Conservation (phyloP, 305 asterid genomes). For the Ajuga reptans region DNA sequence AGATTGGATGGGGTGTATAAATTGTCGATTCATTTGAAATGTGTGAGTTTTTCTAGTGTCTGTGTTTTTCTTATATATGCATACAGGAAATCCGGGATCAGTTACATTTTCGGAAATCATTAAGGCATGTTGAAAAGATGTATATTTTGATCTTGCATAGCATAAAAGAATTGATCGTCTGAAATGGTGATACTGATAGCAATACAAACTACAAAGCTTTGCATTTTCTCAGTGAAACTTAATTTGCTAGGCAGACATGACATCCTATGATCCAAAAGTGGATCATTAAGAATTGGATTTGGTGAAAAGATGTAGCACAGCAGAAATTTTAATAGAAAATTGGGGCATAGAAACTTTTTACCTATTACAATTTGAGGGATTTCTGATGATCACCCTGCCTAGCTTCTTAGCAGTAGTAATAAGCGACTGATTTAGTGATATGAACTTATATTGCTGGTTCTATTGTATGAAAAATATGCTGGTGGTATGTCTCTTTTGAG, state of each 20-base stretch:
- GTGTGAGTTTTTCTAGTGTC: neutral
- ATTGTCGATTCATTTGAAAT: neutral
- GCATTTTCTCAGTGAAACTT: constrained; percentile 1
- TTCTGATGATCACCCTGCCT: neutral
- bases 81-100: neutral
- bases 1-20: neutral
- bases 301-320: constrained; percentile 5
- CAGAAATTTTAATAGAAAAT: neutral
- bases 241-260: neutral
- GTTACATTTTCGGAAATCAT: neutral
- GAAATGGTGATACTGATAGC: neutral
- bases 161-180: neutral
- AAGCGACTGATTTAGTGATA: neutral
- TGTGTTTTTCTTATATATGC: neutral
- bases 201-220: neutral
- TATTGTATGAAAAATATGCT: neutral
- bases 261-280: neutral
- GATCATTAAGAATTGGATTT: constrained; percentile 8
- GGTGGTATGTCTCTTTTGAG: neutral
- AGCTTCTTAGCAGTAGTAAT: neutral
- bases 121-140: neutral
- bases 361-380: neutral
- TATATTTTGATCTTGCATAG: neutral
- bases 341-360: neutral
- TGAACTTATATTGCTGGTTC: constrained; percentile 4